Conservation (phyloP, 352 stramenopile species). For the Globisporangium spiculum region DNA sequence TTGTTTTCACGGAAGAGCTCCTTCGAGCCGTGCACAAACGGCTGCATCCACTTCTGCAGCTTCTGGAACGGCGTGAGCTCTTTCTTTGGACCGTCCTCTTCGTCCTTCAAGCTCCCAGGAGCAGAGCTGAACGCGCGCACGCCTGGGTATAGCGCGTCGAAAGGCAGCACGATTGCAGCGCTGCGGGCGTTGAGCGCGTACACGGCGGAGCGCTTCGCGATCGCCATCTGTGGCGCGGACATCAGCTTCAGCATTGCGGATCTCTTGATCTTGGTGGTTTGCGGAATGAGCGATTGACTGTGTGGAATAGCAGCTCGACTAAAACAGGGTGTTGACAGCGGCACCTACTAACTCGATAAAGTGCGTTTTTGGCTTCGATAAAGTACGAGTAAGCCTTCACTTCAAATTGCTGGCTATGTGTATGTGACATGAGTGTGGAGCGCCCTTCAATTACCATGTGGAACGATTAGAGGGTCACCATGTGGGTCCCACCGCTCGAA, state of each 20-base stretch:
- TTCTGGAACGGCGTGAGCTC: conserved; percentile 69
- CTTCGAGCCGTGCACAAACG: conserved; percentile 71
- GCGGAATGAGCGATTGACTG: not conserved
- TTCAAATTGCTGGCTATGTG: not conserved
- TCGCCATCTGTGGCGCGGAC: not conserved
- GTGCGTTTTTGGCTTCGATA: not conserved
- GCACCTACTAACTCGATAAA: conserved; percentile 6
- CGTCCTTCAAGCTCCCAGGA: not conserved
- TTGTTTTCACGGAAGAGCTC: conserved; percentile 75
- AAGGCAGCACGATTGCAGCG: not conserved
- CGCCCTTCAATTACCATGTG: not conserved
- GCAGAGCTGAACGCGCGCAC: conserved; percentile 3
- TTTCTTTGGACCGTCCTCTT: conserved; percentile 23
- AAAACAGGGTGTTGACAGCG: not conserved
- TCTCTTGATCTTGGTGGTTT: not conserved
- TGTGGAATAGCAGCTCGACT: not conserved
- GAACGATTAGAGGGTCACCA: not conserved
- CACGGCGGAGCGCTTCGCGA: not conserved
- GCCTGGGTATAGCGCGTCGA: not conserved
- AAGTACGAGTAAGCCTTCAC: not conserved
- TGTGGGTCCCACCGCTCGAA: not conserved
- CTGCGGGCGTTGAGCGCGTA: not conserved
- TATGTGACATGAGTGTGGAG: not conserved
- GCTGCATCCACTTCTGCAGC: conserved; percentile 80
- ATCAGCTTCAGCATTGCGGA: not conserved